Base-by-base conservation (phyloP, 108 stramenopile genomes). In the Cyclotella choctawhatcheeana region DNA sequence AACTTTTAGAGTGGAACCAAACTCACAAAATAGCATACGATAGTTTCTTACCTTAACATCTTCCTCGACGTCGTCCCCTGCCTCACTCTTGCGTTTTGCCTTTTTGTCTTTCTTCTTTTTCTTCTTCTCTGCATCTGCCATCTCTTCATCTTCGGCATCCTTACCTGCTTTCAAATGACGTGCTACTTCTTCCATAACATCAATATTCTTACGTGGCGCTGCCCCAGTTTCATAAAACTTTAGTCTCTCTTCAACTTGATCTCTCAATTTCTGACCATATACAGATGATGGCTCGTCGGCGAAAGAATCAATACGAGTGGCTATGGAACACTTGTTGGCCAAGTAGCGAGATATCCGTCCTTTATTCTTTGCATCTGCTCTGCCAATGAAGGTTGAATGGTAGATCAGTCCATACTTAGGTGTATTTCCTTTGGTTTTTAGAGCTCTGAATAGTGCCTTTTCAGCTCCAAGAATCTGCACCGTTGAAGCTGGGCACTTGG, bases 381-480 rank as follows among this genome's bases (percentile, higher is more conserved):
- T 97, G 45, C 98, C 98, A 65, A 99, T 99, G 78, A 99, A 95
- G 30, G 96, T 88, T 4, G 97, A 97, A 74, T 99, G 98, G 77
- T 98, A 99, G 67, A 99, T 99, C 34, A 99, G 85, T 53, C 99
- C 99, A 78, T 99, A 99, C 79, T 99, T 99, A 32, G 99, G 99
- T 44, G 99, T 99, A 80, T 99, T 98, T 45, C 97, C 97, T 79
- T 99, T 99, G 21, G 98, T 99, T 84, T 99, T 99, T 4, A 99
- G 92, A 8, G 99, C 99, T 65, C 99, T 95, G 82, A 99, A 99
- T 40, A 99, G 94, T 6, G 98, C 99, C 89, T 99, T 99, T 80
- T 99, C 99, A n/a, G 98, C 98, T 32, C 99, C 99, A 63, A 99
- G 85, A 66, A 99, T 99, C 79, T 99, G 98, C 21, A 99, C 97